Percentiles rank a stretch among this genome's conserved stretches.
Conservation (phyloP, 495 filamentous ascomycete genomes). For the Penicillium canariense region DNA sequence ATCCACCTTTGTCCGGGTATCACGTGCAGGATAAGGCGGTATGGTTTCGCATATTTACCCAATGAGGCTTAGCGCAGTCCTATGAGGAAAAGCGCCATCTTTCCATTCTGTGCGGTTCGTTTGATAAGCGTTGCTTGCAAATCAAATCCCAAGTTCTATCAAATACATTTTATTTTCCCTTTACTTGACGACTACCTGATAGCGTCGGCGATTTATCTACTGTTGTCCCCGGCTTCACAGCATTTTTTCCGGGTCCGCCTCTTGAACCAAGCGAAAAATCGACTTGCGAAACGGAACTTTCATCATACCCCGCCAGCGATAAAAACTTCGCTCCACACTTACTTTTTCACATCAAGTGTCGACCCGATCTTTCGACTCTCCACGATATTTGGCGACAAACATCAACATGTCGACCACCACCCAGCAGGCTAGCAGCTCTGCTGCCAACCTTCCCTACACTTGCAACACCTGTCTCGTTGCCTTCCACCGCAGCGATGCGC, state of each 20-base stretch:
- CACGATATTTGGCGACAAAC: conserved; percentile 4
- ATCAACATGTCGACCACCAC: conserved; percentile 22
- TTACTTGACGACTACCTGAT: not conserved
- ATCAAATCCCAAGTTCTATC: not conserved
- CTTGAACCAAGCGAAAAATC: not conserved
- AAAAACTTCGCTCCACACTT: conserved; percentile 22
- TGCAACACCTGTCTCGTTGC: conserved; percentile 98
- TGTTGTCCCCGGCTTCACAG: not conserved
- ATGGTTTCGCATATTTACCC: not conserved
- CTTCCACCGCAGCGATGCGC: conserved; percentile 89
- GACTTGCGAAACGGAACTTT: conserved; percentile 21
- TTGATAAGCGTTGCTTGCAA: conserved; percentile 18
- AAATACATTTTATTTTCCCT: not conserved
- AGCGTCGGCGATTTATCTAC: not conserved
- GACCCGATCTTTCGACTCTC: not conserved
- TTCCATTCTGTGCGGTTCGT: conserved; percentile 13
- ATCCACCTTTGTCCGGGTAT: conserved; percentile 10
- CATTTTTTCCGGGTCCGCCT: not conserved
- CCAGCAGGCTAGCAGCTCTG: conserved; percentile 23
- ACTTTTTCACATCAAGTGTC: conserved; percentile 12
- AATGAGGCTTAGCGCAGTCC: not conserved
- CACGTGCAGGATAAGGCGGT: too few relatives aligned
- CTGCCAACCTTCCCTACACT: conserved; percentile 74
- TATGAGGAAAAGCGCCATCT: conserved; percentile 22
- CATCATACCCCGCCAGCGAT: conserved; percentile 29